Evolutionary conservation across 1,139 yeast species (phyloP).

Genomic region (Suhomyces chickasaworum): DNA sequence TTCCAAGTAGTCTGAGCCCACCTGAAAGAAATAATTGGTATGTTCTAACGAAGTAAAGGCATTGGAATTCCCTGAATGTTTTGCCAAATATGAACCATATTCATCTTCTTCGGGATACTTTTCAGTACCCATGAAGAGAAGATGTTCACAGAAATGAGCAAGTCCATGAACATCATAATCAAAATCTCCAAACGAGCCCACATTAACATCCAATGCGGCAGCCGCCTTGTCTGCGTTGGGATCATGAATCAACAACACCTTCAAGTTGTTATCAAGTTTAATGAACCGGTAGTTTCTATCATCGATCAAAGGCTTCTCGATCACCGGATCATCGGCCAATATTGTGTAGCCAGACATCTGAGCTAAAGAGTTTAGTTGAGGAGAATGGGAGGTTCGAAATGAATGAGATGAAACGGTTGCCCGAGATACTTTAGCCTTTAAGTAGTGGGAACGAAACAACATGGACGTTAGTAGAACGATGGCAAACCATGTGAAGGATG

Average conservation of each 20-base stretch:
- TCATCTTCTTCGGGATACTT: slow-evolving; percentile 93
- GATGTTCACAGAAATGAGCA: slow-evolving; percentile 96
- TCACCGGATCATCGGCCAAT: slow-evolving; percentile 21
- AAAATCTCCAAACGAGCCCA: slow-evolving; percentile 86
- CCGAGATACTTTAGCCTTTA: not conserved
- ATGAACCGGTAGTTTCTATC: slow-evolving; percentile 74
- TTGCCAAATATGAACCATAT: slow-evolving; percentile 73
- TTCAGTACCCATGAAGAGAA: slow-evolving; percentile 93
- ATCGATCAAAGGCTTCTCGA: slow-evolving; percentile 68
- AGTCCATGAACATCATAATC: slow-evolving; percentile 70
- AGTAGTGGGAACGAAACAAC: slow-evolving; percentile 1
- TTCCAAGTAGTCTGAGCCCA: slow-evolving; percentile 70
- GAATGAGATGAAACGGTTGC: not conserved
- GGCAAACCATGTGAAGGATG: slow-evolving; percentile 7
- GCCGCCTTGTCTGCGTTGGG: slow-evolving; percentile 88
- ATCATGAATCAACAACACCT: slow-evolving; percentile 79
- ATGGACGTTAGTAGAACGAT: slow-evolving; percentile 4
- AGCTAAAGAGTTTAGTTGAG: not conserved
- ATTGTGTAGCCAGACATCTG: slow-evolving; percentile 10
- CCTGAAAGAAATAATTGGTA: slow-evolving; percentile 89
- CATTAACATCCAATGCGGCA: slow-evolving; percentile 89
- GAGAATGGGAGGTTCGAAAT: not conserved
- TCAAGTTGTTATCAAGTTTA: slow-evolving; percentile 61
- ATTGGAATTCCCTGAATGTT: slow-evolving; percentile 65
- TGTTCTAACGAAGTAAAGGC: slow-evolving; percentile 90